phyloP scores from a whole-genome alignment of 2,329 filamentous ascomycete genomes.

The Cladosporium sp. region DNA sequence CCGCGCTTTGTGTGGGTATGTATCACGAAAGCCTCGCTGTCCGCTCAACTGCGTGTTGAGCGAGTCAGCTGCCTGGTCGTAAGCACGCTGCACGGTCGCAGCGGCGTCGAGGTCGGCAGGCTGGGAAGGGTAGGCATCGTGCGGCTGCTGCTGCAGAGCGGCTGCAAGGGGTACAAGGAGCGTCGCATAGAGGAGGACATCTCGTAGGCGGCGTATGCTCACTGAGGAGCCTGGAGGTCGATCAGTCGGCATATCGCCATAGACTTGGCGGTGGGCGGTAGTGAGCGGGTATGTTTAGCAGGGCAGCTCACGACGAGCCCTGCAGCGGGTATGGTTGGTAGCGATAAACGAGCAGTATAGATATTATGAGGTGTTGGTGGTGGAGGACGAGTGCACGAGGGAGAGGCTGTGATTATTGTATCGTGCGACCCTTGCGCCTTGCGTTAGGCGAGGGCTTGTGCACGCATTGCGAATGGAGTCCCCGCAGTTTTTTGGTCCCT shows the following conservation, averaged over 20 bases:
- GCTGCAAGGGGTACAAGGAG: conserved; percentile 28
- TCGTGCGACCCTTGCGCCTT: neutral
- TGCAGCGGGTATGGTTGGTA: conserved; percentile 3
- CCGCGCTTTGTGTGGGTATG: conserved; percentile 26
- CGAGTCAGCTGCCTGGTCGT: conserved; percentile 20
- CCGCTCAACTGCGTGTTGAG: conserved; percentile 25
- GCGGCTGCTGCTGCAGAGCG: conserved; percentile 37
- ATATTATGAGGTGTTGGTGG: neutral
- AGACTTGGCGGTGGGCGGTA: conserved; percentile 6
- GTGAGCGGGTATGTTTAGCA: neutral
- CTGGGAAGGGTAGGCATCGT: conserved; percentile 16
- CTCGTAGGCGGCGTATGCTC: conserved; percentile 23
- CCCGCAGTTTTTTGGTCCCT: too few relatives aligned
- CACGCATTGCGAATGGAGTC: too few relatives aligned
- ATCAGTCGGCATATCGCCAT: conserved; percentile 31
- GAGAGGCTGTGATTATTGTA: neutral
- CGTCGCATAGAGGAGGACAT: conserved; percentile 26
- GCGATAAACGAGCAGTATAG: neutral
- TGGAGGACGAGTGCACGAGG: neutral
- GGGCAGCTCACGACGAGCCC: conserved; percentile 3
- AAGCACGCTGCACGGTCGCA: conserved; percentile 16
- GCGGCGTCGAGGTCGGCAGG: conserved; percentile 19
- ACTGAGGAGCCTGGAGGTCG: conserved; percentile 26
- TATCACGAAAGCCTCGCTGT: conserved; percentile 25
- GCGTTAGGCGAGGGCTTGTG: neutral